Evolutionary conservation across 768 basidiomycete species (phyloP).

Genomic region (Tephrocybe rancida): DNA sequence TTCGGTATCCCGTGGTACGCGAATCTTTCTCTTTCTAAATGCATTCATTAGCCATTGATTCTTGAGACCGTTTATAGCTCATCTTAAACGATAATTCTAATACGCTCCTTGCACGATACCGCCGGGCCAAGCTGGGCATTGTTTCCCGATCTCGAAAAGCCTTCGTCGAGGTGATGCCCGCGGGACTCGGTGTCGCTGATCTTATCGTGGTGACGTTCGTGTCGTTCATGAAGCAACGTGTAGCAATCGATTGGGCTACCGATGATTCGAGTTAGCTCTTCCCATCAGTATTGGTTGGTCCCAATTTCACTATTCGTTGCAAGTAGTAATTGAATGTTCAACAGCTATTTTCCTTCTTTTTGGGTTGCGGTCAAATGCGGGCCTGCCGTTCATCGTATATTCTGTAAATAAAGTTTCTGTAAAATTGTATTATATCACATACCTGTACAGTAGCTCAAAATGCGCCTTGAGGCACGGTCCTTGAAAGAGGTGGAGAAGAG

Average conservation of each 20-base stretch:
- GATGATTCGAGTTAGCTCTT: constrained; percentile 4
- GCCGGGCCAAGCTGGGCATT: constrained; percentile 32
- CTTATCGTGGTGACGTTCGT: constrained; percentile 32
- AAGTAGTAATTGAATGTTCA: too few relatives aligned
- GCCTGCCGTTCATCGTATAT: too few relatives aligned
- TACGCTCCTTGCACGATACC: constrained; percentile 30
- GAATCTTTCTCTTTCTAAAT: background rate
- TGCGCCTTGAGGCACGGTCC: too few relatives aligned
- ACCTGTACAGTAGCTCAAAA: too few relatives aligned
- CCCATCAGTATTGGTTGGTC: background rate
- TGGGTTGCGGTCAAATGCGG: too few relatives aligned
- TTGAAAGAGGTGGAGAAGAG: background rate
- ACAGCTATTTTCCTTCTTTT: too few relatives aligned
- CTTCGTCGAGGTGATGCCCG: constrained; percentile 32
- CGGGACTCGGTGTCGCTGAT: constrained; percentile 28
- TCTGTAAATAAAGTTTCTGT: too few relatives aligned
- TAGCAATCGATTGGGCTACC: constrained; percentile 8
- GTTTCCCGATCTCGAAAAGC: constrained; percentile 31
- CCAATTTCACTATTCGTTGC: too few relatives aligned
- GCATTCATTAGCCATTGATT: constrained; percentile 30
- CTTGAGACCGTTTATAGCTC: constrained; percentile 34
- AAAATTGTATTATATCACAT: too few relatives aligned
- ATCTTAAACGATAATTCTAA: constrained; percentile 28
- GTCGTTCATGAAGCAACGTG: constrained; percentile 25
- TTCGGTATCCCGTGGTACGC: constrained; percentile 37